These are phyloP conservation scores for Fusarium sp. DNA, from an alignment of 2,329 filamentous ascomycete species.

Conservation along the genomic window DNA sequence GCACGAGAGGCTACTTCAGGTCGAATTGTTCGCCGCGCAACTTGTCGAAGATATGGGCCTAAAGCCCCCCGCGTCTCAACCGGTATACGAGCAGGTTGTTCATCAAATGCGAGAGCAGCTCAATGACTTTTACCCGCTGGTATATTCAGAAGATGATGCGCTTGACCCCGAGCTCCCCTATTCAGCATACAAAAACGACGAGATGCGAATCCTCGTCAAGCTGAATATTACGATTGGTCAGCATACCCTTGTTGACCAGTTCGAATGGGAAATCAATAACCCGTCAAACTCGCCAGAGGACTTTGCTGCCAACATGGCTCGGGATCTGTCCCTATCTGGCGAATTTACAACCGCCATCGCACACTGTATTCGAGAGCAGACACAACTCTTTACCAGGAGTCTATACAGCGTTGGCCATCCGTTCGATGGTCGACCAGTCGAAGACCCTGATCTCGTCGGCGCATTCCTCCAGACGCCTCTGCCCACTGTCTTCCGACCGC, in stretches of 20 bases:
- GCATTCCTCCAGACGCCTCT: conserved; percentile 89
- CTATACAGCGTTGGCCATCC: conserved; percentile 93
- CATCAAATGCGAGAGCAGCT: conserved; percentile 88
- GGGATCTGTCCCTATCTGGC: conserved; percentile 88
- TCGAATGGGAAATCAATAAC: conserved; percentile 99
- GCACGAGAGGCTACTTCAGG: conserved; percentile 83
- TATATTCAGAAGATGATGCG: conserved; percentile 88
- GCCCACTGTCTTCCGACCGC: conserved; percentile 83
- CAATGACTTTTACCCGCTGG: conserved; percentile 91
- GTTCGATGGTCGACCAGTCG: conserved; percentile 92
- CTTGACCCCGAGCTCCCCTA: conserved; percentile 92
- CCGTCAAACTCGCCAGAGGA: conserved; percentile 93
- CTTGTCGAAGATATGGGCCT: conserved; percentile 90
- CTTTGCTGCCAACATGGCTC: conserved; percentile 88
- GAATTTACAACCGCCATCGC: conserved; percentile 98
- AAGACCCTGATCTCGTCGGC: conserved; percentile 87
- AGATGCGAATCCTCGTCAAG: conserved; percentile 96
- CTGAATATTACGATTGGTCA: conserved; percentile 97
- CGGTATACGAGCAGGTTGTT: conserved; percentile 68
- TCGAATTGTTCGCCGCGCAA: conserved; percentile 86
- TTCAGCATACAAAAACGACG: conserved; percentile 95
- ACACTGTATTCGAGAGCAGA: conserved; percentile 96
- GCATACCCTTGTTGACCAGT: conserved; percentile 94
- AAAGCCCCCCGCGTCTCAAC: conserved; percentile 74
- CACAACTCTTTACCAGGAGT: conserved; percentile 92